Evolutionary conservation across 75 land plant genomes (phyloP), one percentile per base, ranked within the genome.

Genomic region (Cunninghamia lanceolata): DNA sequence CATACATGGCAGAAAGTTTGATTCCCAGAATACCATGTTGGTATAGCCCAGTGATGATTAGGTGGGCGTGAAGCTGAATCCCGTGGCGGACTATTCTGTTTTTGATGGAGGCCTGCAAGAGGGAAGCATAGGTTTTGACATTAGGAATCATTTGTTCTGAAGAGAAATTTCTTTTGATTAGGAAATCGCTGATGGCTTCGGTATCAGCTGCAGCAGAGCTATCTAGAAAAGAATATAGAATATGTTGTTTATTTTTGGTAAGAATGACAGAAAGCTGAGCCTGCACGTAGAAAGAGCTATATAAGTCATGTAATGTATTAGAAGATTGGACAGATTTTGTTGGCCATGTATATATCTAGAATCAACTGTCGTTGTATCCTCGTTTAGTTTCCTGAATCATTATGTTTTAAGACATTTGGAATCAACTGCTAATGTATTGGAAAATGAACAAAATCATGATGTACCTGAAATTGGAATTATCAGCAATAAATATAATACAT

Each of bases 1-100:
- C 83, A 70, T 83, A 86, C 40, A 87, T 43, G 30, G 87, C 43
- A 85, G 84, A 25, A 66, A 91, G 92, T 70, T 89, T 91, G 77
- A 88, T 91, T 86, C 89, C 87, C 68, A 89, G 86, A 66, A 88
- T 16, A 53, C 43, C 84, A 76, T 85, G 85, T 32, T 71, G 79
- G 76, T 68, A 59, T 14, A 25, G 38, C 2, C 90, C 90, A 9
- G 90, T 50, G 84, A 86, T 79, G 79, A 91, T 10, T 35, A 91
- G 46, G 76, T 83, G 87, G 16, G 90, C 87, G 35, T 91, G 92
- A 77, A 87, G 80, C 17, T 77, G 80, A 1, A 17, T 39, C 42
- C 80, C 89, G 85, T 91, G 90, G 77, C 71, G 73, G 50, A 89
- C 85, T 4, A 66, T 50, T 83, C 45, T 74, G 47, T 77, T 39